phyloP scores from a whole-genome alignment of 2,329 filamentous ascomycete species.

The Nannizziopsis barbatae region DNA sequence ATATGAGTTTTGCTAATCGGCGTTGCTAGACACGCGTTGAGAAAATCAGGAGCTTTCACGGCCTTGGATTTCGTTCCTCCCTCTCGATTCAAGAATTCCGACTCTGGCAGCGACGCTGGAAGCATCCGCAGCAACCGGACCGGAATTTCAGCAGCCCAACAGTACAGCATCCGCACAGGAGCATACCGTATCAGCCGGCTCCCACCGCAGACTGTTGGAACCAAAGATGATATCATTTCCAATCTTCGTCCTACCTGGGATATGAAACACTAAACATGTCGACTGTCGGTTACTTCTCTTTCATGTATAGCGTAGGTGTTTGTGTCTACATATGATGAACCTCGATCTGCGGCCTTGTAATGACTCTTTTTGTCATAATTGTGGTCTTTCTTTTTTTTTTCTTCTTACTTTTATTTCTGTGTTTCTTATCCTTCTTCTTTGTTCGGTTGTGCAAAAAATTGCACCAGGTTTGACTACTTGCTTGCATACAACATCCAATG shows the following conservation, averaged over 20 bases:
- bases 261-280: slow-evolving; percentile 25
- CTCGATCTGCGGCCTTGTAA: not conserved
- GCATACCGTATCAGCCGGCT: slow-evolving; percentile 79
- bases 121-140: slow-evolving; percentile 58
- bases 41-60: slow-evolving; percentile 40
- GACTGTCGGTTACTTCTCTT: not conserved
- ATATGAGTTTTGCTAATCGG: not conserved
- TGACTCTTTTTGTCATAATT: slow-evolving; percentile 2
- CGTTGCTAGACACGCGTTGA: slow-evolving; percentile 34
- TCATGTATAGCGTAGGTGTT: slow-evolving; percentile 1
- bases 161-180: slow-evolving; percentile 63
- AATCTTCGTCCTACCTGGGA: slow-evolving; percentile 49
- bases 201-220: slow-evolving; percentile 71
- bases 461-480: no score
- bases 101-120: slow-evolving; percentile 36
- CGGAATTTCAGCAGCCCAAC: slow-evolving; percentile 60
- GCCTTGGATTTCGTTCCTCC: slow-evolving; percentile 42
- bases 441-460: no score
- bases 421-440: no score
- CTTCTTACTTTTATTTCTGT: not conserved
- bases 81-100: slow-evolving; percentile 35
- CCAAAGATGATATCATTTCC: slow-evolving; percentile 53
- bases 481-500: no score
- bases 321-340: slow-evolving; percentile 6
- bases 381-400: not conserved